Evolutionary conservation across 2,329 filamentous ascomycete genomes (phyloP).

Genomic region (Bipolaris sorokiniana): DNA sequence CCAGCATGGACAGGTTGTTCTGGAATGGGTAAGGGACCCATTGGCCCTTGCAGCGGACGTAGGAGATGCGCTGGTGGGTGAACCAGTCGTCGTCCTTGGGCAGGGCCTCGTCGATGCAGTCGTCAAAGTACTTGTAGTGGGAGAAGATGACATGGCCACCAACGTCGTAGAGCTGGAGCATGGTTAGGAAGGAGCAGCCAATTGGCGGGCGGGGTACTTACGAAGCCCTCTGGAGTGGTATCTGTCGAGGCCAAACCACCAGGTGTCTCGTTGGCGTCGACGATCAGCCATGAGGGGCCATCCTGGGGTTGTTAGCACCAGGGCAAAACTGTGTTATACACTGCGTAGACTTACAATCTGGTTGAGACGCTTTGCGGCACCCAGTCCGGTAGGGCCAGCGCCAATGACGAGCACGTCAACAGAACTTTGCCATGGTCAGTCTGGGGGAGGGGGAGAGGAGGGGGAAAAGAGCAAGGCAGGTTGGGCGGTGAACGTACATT

Average conservation of each 20-base stretch:
- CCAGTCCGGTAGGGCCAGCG: constrained; percentile 94
- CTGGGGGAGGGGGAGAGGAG: not conserved
- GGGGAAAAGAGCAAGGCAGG: not conserved
- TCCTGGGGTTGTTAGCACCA: constrained; percentile 63
- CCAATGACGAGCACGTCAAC: constrained; percentile 98
- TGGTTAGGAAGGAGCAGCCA: constrained; percentile 26
- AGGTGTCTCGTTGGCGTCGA: constrained; percentile 89
- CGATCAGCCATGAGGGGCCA: constrained; percentile 92
- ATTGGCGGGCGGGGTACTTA: constrained; percentile 61
- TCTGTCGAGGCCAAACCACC: constrained; percentile 97
- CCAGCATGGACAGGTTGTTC: constrained; percentile 99
- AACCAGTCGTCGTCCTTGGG: constrained; percentile 96
- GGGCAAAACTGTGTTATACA: constrained; percentile 15
- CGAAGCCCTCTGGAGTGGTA: constrained; percentile 93
- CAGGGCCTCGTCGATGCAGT: constrained; percentile 95
- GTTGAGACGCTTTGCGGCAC: constrained; percentile 96
- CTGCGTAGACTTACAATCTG: constrained; percentile 74
- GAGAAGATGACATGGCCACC: constrained; percentile 99
- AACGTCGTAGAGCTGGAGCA: constrained; percentile 86
- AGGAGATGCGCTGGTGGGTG: constrained; percentile 97
- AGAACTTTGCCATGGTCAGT: constrained; percentile 63
- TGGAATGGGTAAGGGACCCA: constrained; percentile 99
- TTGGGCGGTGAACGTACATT: constrained; percentile 48
- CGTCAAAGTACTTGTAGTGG: constrained; percentile 99
- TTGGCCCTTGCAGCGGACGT: constrained; percentile 92